Evolutionary conservation across 2,329 filamentous ascomycete genomes (phyloP), one percentile per base, ranked within the genome.

Genomic region (Colletotrichum sp.): DNA sequence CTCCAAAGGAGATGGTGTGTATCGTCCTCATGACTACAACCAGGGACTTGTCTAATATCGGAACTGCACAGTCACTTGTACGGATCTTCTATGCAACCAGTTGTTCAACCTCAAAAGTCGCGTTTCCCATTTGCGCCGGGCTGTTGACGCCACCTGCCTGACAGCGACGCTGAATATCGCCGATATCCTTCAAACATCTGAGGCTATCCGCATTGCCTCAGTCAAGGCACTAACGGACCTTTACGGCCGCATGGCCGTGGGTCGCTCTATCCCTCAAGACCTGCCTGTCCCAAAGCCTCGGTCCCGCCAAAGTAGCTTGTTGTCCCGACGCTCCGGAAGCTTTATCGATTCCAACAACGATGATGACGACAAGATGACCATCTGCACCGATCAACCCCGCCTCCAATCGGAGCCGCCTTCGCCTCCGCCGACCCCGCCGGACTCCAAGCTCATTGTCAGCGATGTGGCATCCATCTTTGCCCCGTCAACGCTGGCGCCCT

Each of bases 191-290:
- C 79, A 81, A 21, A 79, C 80, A 8, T 86, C 84, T 5, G 85
- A 87, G 75, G 79, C 79, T 5, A 82, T 82, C 5, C 84, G 85
- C 16, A 34, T 80, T 1, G 78, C 79, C 21, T 80, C 81, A 28
- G 67, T 86, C 10, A 78, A 80, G 16, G 84, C 85, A 8, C 79
- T 87, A 18, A 78, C 81, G 8, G 82, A 82, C n/a, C 82, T 83
- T 52, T 86, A 86, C 77, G 80, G 80, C 18, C 85, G 85, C 9
- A 71, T 85, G 12, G 83, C 83, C 7, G 75, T 79, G 15, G 79
- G 80, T 18, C 82, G 81, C 8, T 74, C 81, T 10, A 76, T 85
- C 4, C 84, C 85, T 16, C 79, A 76, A 59, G 78, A 79, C 15
- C 78, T 83, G 28, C 78, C 76, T 8, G 68, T 80, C 18, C 80